These are phyloP conservation scores for Hericium erinaceus DNA, from an alignment of 768 basidiomycete genomes.

Conservation along the genomic window DNA sequence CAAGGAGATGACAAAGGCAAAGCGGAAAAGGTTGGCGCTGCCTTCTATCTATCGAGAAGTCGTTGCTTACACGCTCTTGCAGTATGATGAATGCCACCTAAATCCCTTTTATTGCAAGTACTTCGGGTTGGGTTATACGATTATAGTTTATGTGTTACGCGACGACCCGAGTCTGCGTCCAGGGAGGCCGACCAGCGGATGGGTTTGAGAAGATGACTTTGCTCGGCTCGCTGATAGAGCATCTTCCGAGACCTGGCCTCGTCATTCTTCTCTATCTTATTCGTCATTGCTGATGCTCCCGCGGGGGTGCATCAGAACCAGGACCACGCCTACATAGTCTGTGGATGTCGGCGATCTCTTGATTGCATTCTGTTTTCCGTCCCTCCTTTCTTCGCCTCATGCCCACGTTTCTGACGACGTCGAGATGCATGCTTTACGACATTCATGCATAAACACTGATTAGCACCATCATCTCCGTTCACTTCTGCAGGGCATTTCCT, in stretches of 20 bases:
- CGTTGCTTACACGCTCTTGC: background rate
- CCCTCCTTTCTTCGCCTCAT: background rate
- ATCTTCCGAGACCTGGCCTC: background rate
- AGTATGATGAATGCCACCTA: constrained; percentile 16
- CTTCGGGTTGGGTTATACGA: constrained; percentile 9
- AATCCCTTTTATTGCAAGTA: background rate
- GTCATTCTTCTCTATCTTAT: background rate
- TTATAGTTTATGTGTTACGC: constrained; percentile 5
- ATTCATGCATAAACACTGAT: background rate
- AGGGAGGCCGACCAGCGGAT: background rate
- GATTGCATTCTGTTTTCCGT: background rate
- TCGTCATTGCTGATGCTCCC: background rate
- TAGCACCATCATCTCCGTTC: background rate
- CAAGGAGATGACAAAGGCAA: constrained; percentile 98
- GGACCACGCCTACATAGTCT: background rate
- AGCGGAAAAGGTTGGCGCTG: constrained; percentile 78
- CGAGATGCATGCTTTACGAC: background rate
- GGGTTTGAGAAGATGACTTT: background rate
- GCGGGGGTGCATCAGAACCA: background rate
- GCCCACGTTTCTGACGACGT: background rate
- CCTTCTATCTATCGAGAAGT: background rate
- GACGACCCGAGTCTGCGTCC: background rate
- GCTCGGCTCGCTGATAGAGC: background rate
- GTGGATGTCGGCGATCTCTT: constrained; percentile 7
- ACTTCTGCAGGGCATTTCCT: background rate